phyloP scores from a whole-genome alignment of 768 basidiomycete species.

The Xanthoconium purpureum region DNA sequence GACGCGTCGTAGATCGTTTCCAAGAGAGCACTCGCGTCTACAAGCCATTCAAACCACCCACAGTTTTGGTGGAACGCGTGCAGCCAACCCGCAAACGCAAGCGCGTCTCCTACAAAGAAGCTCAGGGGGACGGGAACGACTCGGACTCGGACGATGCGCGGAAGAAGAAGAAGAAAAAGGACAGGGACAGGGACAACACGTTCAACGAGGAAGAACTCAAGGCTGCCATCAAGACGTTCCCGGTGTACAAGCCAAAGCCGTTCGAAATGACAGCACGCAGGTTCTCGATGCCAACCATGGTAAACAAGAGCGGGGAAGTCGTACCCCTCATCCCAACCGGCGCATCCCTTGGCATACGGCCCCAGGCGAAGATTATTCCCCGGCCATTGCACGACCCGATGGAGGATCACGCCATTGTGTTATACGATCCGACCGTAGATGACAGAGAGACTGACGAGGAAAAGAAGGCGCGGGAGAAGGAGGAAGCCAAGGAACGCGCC shows the following conservation, averaged over 20 bases:
- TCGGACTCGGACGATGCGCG: constrained; percentile 48
- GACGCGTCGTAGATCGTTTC: constrained; percentile 62
- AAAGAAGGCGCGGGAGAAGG: constrained; percentile 66
- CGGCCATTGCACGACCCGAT: constrained; percentile 96
- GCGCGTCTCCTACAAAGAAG: constrained; percentile 81
- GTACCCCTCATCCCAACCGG: constrained; percentile 59
- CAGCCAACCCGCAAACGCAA: constrained; percentile 82
- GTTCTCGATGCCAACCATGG: constrained; percentile 86
- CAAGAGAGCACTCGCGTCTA: constrained; percentile 71
- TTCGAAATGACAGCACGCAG: constrained; percentile 58
- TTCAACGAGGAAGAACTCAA: constrained; percentile 62
- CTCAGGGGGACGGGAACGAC: constrained; percentile 55
- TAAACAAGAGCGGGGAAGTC: constrained; percentile 61
- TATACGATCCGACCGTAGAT: constrained; percentile 96
- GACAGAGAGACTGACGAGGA: constrained; percentile 89
- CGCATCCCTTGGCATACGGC: constrained; percentile 80
- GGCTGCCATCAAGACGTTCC: constrained; percentile 65
- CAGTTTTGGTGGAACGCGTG: constrained; percentile 45
- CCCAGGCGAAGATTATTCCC: constrained; percentile 75
- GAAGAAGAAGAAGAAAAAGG: constrained; percentile 67
- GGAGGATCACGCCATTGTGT: constrained; percentile 95
- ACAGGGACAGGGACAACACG: constrained; percentile 54
- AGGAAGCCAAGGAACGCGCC: constrained; percentile 64
- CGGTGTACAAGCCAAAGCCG: constrained; percentile 79
- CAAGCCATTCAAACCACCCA: constrained; percentile 80